Evolutionary conservation across 257 asterid genomes (phyloP).

Genomic region (Galeopsis tetrahit): DNA sequence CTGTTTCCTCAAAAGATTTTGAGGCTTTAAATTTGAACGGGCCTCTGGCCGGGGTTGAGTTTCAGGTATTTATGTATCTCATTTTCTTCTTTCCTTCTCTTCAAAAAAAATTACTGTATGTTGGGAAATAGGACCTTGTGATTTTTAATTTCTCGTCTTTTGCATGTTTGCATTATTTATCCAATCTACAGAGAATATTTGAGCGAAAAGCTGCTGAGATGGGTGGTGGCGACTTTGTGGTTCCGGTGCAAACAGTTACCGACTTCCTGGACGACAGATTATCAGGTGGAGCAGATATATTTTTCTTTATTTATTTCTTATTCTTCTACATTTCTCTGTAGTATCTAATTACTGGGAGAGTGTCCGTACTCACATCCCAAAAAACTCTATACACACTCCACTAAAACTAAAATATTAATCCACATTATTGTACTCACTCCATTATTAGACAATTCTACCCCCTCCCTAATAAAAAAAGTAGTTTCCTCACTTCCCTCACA

Average conservation of each 20-base stretch:
- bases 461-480: no score
- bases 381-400: no score
- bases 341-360: neutral
- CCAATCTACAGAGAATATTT: constrained; percentile 53
- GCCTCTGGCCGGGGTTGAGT: constrained; percentile 91
- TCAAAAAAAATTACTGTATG: neutral
- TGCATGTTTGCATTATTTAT: constrained; percentile 15
- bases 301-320: neutral
- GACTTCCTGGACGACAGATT: constrained; percentile 72
- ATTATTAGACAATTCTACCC: no score
- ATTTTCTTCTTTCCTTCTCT: neutral
- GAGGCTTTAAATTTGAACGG: constrained; percentile 63
- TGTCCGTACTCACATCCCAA: no score
- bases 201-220: constrained; percentile 80
- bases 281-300: constrained; percentile 50
- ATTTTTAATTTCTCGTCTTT: neutral
- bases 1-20: constrained; percentile 76
- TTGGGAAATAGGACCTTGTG: neutral
- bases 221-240: constrained; percentile 96
- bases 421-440: no score
- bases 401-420: no score
- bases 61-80: constrained; percentile 64
- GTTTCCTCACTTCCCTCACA: no score
- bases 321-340: neutral
- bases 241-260: constrained; percentile 82